Evolutionary conservation across 1,139 yeast species (phyloP).

Genomic region (Blastobotrys buckinghamii): DNA sequence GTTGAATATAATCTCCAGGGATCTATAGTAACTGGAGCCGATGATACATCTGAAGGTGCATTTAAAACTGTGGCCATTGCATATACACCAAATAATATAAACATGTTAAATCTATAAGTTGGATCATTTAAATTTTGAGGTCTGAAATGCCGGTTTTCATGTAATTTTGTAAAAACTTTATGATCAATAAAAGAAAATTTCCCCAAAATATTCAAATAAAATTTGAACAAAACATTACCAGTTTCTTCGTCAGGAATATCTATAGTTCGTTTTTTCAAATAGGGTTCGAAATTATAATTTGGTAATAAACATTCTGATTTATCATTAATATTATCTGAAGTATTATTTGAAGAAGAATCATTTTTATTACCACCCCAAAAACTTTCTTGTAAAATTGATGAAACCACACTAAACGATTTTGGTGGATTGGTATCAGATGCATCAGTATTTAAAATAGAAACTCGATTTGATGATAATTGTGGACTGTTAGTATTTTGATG

Average conservation of each 20-base stretch:
- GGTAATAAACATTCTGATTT: constrained; percentile 18
- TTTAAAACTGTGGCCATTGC: constrained; percentile 20
- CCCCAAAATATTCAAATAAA: constrained; percentile 19
- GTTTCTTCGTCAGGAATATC: constrained; percentile 19
- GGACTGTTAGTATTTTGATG: not conserved
- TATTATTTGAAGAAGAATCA: not conserved
- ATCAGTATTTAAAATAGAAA: constrained; percentile 21
- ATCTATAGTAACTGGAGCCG: constrained; percentile 11
- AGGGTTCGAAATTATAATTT: constrained; percentile 25
- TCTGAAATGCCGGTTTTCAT: constrained; percentile 17
- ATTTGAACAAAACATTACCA: constrained; percentile 19
- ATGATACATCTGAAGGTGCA: not conserved
- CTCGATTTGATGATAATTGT: not conserved
- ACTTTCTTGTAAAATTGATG: constrained; percentile 26
- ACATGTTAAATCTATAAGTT: constrained; percentile 21
- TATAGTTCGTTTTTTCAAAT: constrained; percentile 19
- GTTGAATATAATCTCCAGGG: constrained; percentile 46
- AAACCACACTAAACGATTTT: constrained; percentile 28
- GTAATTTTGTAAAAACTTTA: constrained; percentile 18
- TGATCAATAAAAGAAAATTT: constrained; percentile 24
- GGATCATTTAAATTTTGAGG: constrained; percentile 21
- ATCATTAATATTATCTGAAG: not conserved
- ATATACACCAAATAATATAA: constrained; percentile 22
- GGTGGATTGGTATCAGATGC: constrained; percentile 23
- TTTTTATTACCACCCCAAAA: constrained; percentile 22